Evolutionary conservation across 2,329 filamentous ascomycete genomes (phyloP), one percentile per base, ranked within the genome.

Genomic region (Cercospora sp.): DNA sequence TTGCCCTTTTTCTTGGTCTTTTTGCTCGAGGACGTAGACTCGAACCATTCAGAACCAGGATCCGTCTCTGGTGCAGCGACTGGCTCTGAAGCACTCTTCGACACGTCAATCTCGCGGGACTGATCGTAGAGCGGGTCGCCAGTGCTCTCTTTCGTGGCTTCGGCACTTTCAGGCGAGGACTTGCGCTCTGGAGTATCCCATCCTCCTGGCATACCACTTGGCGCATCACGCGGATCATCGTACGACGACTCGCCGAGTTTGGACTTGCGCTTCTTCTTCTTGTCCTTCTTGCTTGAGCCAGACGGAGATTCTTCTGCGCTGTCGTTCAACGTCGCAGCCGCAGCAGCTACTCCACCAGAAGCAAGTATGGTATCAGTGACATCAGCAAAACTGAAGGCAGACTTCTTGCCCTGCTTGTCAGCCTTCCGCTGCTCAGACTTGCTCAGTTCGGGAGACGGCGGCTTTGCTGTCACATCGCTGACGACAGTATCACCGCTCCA

Each of bases 1-100:
- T 82, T 84, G 40, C 74, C 75, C 73, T 78, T 84, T 64, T 81
- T 83, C 75, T 81, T 84, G 48, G 78, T 81, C 70, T 82, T 79
- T 65, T 73, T 73, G 33, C 53, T 59, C 4, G 64, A 61, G 12
- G 48, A 26, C 7, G 31, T 18, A 64, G 62, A 33, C 4, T 73
- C 65, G 9, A 67, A 33, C 55, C 60, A 71, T 48, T 74, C 72
- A 3, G 65, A 58, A 60, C 67, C 71, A 16, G 70, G 63, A 31
- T 76, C 75, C 9, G 64, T 62, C 42, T 75, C 74, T 40, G 69
- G 69, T n/a, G 69, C 23, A 26, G 64, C 18, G 2, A 70, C 60
- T n/a, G 63, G 23, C 23, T 69, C 71, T 48, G 33, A 13, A 9
- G 40, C 18, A 68, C n/a, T 59, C 26, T 40, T 45, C 6, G 68